These are phyloP conservation scores for Letharia lupina DNA, from an alignment of 495 filamentous ascomycete species.

Conservation along the genomic window DNA sequence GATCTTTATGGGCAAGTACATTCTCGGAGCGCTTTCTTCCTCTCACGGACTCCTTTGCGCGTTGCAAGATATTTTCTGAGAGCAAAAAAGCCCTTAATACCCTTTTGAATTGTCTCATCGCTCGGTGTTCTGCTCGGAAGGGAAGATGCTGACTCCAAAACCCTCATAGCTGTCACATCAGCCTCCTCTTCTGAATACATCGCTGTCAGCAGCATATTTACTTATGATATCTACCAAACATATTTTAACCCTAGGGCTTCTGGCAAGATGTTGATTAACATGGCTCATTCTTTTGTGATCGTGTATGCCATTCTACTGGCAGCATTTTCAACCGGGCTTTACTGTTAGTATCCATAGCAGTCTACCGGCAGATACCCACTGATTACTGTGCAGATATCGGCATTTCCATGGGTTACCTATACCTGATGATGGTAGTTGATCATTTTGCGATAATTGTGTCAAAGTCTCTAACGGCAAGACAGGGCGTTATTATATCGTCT, in stretches of 20 bases:
- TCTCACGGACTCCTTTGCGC: not conserved
- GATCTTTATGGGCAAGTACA: slow-evolving; percentile 40
- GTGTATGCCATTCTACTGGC: slow-evolving; percentile 78
- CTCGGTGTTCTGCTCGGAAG: not conserved
- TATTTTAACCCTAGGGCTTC: slow-evolving; percentile 45
- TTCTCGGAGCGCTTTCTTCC: not conserved
- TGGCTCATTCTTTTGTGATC: slow-evolving; percentile 70
- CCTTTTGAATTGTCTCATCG: not conserved
- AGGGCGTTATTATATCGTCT: slow-evolving; percentile 75
- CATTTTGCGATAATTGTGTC: too few species aligned
- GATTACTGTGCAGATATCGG: slow-evolving; percentile 34
- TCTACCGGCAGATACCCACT: slow-evolving; percentile 6
- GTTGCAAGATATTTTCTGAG: not conserved
- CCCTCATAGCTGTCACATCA: slow-evolving; percentile 88
- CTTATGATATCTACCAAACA: slow-evolving; percentile 80
- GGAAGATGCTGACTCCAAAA: not conserved
- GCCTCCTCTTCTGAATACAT: slow-evolving; percentile 87
- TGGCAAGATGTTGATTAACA: slow-evolving; percentile 75
- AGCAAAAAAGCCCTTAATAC: not conserved
- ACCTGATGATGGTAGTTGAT: slow-evolving; percentile 59
- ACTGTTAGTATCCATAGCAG: slow-evolving; percentile 39
- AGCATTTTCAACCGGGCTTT: slow-evolving; percentile 71
- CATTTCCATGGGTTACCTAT: slow-evolving; percentile 67
- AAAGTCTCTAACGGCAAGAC: slow-evolving; percentile 1
- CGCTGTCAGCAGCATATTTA: slow-evolving; percentile 86